Evolutionary conservation across 352 stramenopile species (phyloP), one percentile per base, ranked within the genome.

Genomic region (Phytophthora megakarya): DNA sequence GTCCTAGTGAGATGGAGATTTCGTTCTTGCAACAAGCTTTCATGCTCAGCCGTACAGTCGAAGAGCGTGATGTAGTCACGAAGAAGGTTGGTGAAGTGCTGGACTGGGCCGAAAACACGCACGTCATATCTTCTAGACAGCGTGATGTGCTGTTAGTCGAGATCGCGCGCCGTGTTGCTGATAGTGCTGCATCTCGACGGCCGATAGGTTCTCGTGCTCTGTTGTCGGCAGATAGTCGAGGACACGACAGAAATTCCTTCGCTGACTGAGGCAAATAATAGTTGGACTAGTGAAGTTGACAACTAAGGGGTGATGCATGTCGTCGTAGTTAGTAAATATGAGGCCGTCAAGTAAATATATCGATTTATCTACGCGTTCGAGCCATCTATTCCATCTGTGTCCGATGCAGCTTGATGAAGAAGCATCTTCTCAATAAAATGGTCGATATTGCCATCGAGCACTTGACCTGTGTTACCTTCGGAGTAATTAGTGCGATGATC

Each of bases 401-500:
- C 50, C 5, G 48, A 49, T 3, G 47, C 53, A 12, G 79, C 55
- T 37, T 88, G 61, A 6, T 71, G 61, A 0, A 90, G 65, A 16
- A 93, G 78, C 72, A 88, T 84, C 52, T 89, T 80, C 22, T 93
- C 82, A 53, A 93, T 92, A 43, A 93, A 92, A 15, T 64, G 61
- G 37, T 96, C 81, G 19, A 97, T 78, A 43, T 97, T 78, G 21
- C 96, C 96, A 64, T 98, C 90, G 15, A 99, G 73, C 57, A 99
- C 92, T 19, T 79, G 81, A 37, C 93, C 61, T 0, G 88, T 82
- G 72, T 98, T 84, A 11, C 72, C 86, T 46, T 88, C 92, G n/a
- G 97, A 87, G 70, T 90, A 90, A 21, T 96, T 95, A 2, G 89
- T 98, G 44, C 93, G 80, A 69, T 97, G 85, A 68, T 99, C 96